These are phyloP conservation scores for Canariomyces notabilis DNA, from an alignment of 2,329 filamentous ascomycete genomes.

Conservation along the genomic window DNA sequence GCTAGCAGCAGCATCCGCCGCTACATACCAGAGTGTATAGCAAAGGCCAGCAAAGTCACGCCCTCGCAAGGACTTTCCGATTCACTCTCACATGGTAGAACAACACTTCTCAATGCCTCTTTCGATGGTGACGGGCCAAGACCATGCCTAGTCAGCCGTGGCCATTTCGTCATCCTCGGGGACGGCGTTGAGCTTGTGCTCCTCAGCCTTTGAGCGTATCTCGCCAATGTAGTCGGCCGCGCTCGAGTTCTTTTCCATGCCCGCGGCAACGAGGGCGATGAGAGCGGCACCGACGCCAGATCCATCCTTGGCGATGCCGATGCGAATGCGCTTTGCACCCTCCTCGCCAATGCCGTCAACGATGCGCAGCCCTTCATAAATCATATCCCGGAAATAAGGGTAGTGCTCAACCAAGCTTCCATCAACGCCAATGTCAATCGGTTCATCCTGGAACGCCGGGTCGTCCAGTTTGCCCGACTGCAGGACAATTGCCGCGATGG, in stretches of 20 bases:
- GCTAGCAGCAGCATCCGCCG: too few relatives aligned
- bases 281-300: slow-evolving; percentile 92
- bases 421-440: slow-evolving; percentile 88
- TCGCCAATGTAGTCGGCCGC: slow-evolving; percentile 37
- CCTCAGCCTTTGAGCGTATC: slow-evolving; percentile 37
- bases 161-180: slow-evolving; percentile 20
- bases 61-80: neutral
- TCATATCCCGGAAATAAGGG: slow-evolving; percentile 82
- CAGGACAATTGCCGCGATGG: slow-evolving; percentile 78
- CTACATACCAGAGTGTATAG: too few relatives aligned
- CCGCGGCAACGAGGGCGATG: slow-evolving; percentile 83
- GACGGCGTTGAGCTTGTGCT: slow-evolving; percentile 27
- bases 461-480: slow-evolving; percentile 67
- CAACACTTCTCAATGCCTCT: slow-evolving; percentile 9
- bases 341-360: slow-evolving; percentile 71
- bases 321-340: slow-evolving; percentile 81
- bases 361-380: slow-evolving; percentile 73
- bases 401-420: slow-evolving; percentile 95
- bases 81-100: slow-evolving; percentile 13
- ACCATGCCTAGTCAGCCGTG: slow-evolving; percentile 14
- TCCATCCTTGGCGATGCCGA: slow-evolving; percentile 95
- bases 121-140: neutral
- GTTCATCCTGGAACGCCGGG: slow-evolving; percentile 55
- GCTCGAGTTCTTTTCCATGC: slow-evolving; percentile 47
- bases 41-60: neutral